phyloP scores from a whole-genome alignment of 2,329 filamentous ascomycete genomes.

The Calonectria pteridis region DNA sequence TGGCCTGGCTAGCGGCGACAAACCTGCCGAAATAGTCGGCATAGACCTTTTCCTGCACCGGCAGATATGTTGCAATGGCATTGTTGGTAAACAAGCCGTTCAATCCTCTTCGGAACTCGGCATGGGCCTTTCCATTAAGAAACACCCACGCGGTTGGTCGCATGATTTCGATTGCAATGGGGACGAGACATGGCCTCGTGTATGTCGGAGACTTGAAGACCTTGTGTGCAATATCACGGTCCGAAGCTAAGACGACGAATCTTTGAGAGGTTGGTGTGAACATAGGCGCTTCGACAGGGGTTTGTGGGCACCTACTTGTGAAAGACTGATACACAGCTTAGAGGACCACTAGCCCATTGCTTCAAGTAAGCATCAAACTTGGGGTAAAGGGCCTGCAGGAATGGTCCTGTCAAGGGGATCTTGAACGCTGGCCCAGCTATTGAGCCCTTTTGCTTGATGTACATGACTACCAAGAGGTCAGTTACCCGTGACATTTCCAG shows the following conservation, averaged over 20 bases:
- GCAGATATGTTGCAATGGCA: constrained; percentile 78
- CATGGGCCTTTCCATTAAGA: constrained; percentile 80
- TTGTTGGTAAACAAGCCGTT: constrained; percentile 81
- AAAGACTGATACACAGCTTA: constrained; percentile 87
- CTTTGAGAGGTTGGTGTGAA: constrained; percentile 52
- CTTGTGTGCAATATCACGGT: constrained; percentile 83
- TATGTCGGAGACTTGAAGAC: constrained; percentile 84
- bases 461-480: constrained; percentile 61
- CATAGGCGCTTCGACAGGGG: neutral
- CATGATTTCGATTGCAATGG: constrained; percentile 80
- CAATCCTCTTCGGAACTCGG: constrained; percentile 82
- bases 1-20: constrained; percentile 66
- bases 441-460: constrained; percentile 70
- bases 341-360: constrained; percentile 82
- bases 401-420: constrained; percentile 79
- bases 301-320: constrained; percentile 72
- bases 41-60: constrained; percentile 80
- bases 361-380: constrained; percentile 79
- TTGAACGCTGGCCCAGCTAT: constrained; percentile 75
- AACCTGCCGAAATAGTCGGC: constrained; percentile 78
- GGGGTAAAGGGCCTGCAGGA: constrained; percentile 80
- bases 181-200: constrained; percentile 83
- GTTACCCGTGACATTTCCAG: neutral
- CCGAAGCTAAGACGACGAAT: constrained; percentile 84
- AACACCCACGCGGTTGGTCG: constrained; percentile 83